Base-by-base conservation (phyloP, 75 land plant species). In the Picea glauca region DNA sequence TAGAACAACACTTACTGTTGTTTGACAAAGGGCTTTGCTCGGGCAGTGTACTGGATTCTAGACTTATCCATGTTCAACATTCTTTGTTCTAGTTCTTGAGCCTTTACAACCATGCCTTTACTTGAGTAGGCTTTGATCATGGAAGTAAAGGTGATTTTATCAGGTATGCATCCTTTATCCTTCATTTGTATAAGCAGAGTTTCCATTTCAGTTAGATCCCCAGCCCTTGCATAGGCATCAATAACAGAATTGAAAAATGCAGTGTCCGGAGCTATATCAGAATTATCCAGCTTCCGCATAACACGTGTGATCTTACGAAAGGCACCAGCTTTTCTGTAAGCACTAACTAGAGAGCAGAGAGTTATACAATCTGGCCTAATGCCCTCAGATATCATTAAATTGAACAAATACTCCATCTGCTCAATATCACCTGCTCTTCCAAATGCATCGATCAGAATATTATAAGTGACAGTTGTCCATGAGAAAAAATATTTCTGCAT, bases 321-420 rank as follows among this genome's bases (percentile, higher is more conserved):
- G 32, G 79, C 74, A 13, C 82, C 88, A 8, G 80, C 86, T 68
- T 86, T 87, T 20, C 94, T 92, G 80, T 91, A 95, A 13, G 94
- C 92, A 77, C 87, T 87, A 5, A 95, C 83, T 20, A 95, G 83
- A 58, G 92, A 89, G 76, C 94, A 91, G 54, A 91, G 83, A 23
- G 98, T 95, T 26, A 88, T 78, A 75, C 89, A 86, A 80, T 92
- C 92, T 11, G 94, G 94, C 68, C 88, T 93, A 21, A 95, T 89
- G 38, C 93, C 88, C 80, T 87, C 88, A 12, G 86, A 84, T 31
- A 83, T 90, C 98, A 95, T 95, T 58, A 83, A 66, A 67, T 84
- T 77, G 59, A 91, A 93, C 30, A 90, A 38, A 65, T 83, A 79
- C 62, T 87, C 91, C 92, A 93, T 93, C 81, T 93, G 90, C 30